A percentile compares a stretch with the other conserved stretches of the same genome.
Conservation (phyloP, 2,329 filamentous ascomycete species). For the Trichoderma breve region DNA sequence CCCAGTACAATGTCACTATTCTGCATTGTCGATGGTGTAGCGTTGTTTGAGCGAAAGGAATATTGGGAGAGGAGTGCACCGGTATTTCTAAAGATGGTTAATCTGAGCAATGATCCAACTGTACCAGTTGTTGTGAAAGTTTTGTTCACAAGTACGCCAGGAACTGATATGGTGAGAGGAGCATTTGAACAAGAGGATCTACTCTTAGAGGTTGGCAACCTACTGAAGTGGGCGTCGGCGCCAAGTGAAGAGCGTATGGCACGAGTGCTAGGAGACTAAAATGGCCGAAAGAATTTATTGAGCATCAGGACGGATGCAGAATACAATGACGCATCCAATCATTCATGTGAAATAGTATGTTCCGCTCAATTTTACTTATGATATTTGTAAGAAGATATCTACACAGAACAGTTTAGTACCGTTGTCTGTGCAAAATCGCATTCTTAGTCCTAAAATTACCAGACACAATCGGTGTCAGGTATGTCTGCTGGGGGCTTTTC, state of each 20-base stretch:
- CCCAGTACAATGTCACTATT: not conserved
- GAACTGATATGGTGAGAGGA: not conserved
- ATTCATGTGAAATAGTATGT: too few relatives aligned
- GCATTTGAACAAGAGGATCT: slow-evolving; percentile 22
- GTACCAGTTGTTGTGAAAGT: slow-evolving; percentile 19
- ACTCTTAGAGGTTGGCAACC: slow-evolving; percentile 21
- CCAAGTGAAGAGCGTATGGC: slow-evolving; percentile 4
- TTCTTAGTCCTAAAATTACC: too few relatives aligned
- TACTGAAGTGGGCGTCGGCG: slow-evolving; percentile 15
- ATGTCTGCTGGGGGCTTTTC: too few relatives aligned
- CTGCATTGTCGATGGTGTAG: not conserved
- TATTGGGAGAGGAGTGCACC: not conserved
- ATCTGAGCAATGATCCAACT: not conserved
- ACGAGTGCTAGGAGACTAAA: not conserved
- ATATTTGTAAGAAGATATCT: too few relatives aligned
- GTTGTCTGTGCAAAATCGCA: too few relatives aligned
- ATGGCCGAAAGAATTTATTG: accelerated
- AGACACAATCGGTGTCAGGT: too few relatives aligned
- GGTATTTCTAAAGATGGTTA: not conserved
- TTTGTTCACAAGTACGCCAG: slow-evolving; percentile 24
- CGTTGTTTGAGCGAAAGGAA: not conserved
- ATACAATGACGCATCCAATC: not conserved
- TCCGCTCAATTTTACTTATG: too few relatives aligned
- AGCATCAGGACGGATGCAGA: not conserved
- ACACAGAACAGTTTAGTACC: too few relatives aligned